Base-by-base conservation (phyloP, 2,329 filamentous ascomycete species). In the Verticillium tricorpus region DNA sequence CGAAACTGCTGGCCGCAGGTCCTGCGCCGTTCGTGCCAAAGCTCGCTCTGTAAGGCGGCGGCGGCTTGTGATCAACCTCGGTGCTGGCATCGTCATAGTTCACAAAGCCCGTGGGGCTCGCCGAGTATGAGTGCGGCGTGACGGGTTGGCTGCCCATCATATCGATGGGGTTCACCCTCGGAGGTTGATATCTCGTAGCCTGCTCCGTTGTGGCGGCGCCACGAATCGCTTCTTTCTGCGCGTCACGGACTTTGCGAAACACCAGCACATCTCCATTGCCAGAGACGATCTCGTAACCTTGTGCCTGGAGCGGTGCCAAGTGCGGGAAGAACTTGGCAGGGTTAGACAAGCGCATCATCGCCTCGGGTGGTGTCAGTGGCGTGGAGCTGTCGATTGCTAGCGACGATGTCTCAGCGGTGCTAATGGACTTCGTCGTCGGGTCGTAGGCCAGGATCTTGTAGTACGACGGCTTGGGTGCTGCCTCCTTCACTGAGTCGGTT, bases 401-500 rank as follows among this genome's bases (percentile, higher is more conserved):
- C 3, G 87, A 88, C 1, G 81, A 84, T 1, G 86, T 88, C 65
- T 89, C 85, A 6, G 85, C 86, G 3, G 81, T 78, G 54, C 77
- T 82, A 67, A 91, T 78, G 14, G 76, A 76, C 66, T 88, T 80
- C 66, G 81, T 86, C 9, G 76, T 77, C 1, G 84, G 77, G 66
- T 91, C 86, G 67, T 88, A 90, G 1, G 85, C 88, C 6, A 92
- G 78, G 37, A 91, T 82, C 70, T 85, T 90, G 77, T 90, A 91
- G 3, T 82, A 61, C 6, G 69, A 69, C 37, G 70, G 61, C 40
- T 70, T 62, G 2, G 12, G 25, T 12, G 19, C 45, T 19, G 45
- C 45, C 45, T 52, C 45, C 45, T 25, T 52, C 11, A 19, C 45
- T 12, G 45, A 19, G 2, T 52, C 45, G 11, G 45, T 11, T 11